Percentiles rank a stretch among this genome's conserved stretches.
These are phyloP conservation scores for Pyricularia sp. DNA, from an alignment of 2,329 filamentous ascomycete genomes.

Conservation along the genomic window DNA sequence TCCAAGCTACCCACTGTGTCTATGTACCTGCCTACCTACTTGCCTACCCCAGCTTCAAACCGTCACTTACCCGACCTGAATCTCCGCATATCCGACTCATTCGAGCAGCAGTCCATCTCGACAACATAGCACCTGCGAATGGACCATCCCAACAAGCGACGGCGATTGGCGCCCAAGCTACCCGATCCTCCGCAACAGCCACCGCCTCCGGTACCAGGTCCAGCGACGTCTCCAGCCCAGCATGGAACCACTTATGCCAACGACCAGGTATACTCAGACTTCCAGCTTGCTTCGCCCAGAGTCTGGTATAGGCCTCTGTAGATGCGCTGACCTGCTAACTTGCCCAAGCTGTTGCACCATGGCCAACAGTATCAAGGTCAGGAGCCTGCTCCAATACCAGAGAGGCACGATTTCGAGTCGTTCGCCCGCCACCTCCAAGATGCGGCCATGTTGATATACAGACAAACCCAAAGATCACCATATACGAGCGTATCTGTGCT, in stretches of 20 bases:
- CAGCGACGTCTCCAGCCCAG: slow-evolving; percentile 1
- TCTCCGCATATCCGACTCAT: not conserved
- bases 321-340: not conserved
- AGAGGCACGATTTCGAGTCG: slow-evolving; percentile 55
- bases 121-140: slow-evolving; percentile 7
- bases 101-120: not conserved
- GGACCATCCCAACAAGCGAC: slow-evolving; percentile 19
- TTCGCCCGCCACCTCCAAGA: slow-evolving; percentile 60
- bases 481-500: slow-evolving; percentile 52
- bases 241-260: not conserved
- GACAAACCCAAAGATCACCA: slow-evolving; percentile 47
- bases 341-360: slow-evolving; percentile 5
- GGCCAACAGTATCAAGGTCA: slow-evolving; percentile 9
- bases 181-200: slow-evolving; percentile 11
- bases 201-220: slow-evolving; percentile 8
- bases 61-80: not conserved
- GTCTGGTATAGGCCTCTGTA: not conserved
- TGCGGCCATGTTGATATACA: slow-evolving; percentile 58
- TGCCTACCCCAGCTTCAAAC: not conserved
- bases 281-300: not conserved
- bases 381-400: slow-evolving; percentile 14
- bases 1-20: not conserved
- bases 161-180: slow-evolving; percentile 18
- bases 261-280: not conserved
- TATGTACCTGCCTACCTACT: not conserved